Conservation (phyloP, 345 rosid genomes). For the Hibiscus tridactylites region DNA sequence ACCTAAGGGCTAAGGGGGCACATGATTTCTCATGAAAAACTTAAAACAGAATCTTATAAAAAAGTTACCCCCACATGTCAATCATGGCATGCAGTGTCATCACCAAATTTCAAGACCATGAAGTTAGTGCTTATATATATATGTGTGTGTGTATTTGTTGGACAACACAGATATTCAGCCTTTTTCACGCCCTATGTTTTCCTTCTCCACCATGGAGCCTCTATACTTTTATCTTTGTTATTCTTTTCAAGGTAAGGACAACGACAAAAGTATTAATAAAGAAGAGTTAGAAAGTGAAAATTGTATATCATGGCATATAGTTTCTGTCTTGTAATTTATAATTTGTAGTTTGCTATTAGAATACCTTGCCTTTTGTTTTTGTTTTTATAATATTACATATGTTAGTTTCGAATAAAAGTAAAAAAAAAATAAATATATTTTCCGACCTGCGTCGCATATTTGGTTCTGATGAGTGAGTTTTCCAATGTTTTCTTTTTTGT, state of each 20-base stretch:
- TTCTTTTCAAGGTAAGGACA: constrained; percentile 1
- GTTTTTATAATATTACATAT: no score
- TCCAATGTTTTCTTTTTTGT: no score
- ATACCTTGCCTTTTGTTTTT: no score
- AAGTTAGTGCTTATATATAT: not conserved
- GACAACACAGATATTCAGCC: not conserved
- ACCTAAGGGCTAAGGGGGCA: not conserved
- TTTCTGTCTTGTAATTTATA: no score
- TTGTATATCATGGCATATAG: no score
- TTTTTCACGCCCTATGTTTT: not conserved
- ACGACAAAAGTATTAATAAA: not conserved
- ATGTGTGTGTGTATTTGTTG: no score
- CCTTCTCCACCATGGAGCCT: not conserved
- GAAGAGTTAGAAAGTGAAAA: no score
- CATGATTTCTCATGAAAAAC: not conserved
- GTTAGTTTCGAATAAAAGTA: no score
- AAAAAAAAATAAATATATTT: no score
- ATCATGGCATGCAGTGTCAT: not conserved
- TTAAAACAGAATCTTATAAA: not conserved
- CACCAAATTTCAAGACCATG: not conserved
- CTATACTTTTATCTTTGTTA: not conserved
- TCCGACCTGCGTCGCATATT: no score
- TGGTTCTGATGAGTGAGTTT: no score
- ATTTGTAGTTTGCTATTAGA: no score
- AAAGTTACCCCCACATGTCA: not conserved